Evolutionary conservation across 31 red algal species (phyloP), one percentile per base, ranked within the genome.

Genomic region (Asparagopsis taxiformis): DNA sequence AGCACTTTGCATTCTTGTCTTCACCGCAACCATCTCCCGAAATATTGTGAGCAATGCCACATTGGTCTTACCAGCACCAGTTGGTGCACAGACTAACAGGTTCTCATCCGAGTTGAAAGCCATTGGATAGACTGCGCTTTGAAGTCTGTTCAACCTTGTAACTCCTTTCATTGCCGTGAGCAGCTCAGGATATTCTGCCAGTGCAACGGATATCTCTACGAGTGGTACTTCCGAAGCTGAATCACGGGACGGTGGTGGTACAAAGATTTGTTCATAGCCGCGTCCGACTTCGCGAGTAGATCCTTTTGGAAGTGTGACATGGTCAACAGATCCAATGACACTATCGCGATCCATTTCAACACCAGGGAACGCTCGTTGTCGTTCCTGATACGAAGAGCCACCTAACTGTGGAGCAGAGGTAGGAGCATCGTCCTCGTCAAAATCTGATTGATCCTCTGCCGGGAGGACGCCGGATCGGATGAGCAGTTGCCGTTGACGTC

Each of bases 21-120:
- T 80, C 32, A 65, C 74, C 1, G 68, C 74, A 24, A 79, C 68
- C 6, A 97, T 83, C 61, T 92, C 88, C 20, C 83, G 78, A 37
- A 91, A 85, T 30, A 99, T 90, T 19, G 91, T 84, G 17, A 99
- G 65, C 28, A 99, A 57, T 11, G 96, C 96, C 3, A 99, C 85
- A 51, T 99, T 95, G 7, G 96, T 99, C 62, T 99, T 99, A 37
- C 96, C 96, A 16, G 96, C 96, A 13, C 96, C 96, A 3, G 96
- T 99, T 4, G 96, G 96, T 0, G 96, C 96, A 59, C 96, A 95
- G 1, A 99, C 86, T 16, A 99, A 68, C 32, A 99, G 19, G 55
- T 99, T 99, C 60, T 99, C 91, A 62, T 88, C 57, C 3, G 75
- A 75, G 7, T 72, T 37, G 49, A 93, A 99, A 3, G 89, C 91